phyloP scores from a whole-genome alignment of 345 rosid genomes.

The Aquilaria sinensis region DNA sequence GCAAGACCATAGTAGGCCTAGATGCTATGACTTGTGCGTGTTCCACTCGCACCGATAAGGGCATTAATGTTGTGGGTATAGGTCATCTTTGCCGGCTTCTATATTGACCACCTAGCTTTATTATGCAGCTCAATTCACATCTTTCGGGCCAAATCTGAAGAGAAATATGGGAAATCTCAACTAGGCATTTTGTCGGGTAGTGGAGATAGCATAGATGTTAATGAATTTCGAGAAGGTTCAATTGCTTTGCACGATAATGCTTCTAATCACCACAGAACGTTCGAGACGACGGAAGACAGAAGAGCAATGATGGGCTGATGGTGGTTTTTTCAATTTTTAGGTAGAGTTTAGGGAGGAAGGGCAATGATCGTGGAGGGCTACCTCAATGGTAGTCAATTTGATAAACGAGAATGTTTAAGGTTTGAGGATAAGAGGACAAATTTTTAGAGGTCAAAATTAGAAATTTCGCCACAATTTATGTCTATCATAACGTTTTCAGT shows the following conservation, averaged over 20 bases:
- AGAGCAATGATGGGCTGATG: too few species aligned
- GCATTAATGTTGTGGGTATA: conserved; percentile 93
- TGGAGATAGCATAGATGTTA: conserved; percentile 13
- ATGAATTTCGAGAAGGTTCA: conserved; percentile 14
- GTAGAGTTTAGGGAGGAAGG: too few species aligned
- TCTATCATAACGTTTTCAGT: too few species aligned
- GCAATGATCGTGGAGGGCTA: too few species aligned
- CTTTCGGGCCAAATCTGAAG: conserved; percentile 54
- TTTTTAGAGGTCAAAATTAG: too few species aligned
- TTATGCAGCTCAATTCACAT: conserved; percentile 56
- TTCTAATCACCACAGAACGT: not conserved
- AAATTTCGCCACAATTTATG: too few species aligned
- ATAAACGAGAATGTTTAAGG: too few species aligned
- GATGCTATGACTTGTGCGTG: conserved; percentile 78
- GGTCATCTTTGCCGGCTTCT: conserved; percentile 84
- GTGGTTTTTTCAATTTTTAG: too few species aligned
- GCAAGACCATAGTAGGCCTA: conserved; percentile 63
- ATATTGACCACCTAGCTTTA: conserved; percentile 80
- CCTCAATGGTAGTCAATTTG: too few species aligned
- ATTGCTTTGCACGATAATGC: conserved; percentile 15
- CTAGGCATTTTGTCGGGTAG: conserved; percentile 30
- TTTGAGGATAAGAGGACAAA: too few species aligned
- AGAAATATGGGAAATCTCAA: conserved; percentile 19
- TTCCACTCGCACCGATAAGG: conserved; percentile 91
- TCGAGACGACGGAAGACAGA: too few species aligned